Evolutionary conservation across 305 asterid species (phyloP).

Genomic region (Fraxinus latifolia): DNA sequence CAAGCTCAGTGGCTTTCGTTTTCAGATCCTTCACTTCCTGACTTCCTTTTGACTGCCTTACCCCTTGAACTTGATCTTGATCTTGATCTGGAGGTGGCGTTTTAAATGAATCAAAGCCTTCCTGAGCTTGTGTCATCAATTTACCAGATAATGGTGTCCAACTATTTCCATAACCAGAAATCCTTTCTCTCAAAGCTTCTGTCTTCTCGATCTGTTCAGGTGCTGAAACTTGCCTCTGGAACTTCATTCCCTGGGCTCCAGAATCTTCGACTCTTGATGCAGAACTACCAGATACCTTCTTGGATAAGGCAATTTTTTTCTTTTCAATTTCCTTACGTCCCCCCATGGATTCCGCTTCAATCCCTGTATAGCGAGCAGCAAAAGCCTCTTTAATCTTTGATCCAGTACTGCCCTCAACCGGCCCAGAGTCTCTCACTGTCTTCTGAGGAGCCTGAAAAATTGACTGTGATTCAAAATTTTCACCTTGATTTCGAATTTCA

Average conservation of each 20-base stretch:
- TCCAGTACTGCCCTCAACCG: conserved; percentile 46
- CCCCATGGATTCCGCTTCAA: conserved; percentile 37
- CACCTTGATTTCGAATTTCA: conserved; percentile 34
- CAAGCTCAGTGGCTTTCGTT: conserved; percentile 81
- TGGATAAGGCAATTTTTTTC: conserved; percentile 33
- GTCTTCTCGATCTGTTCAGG: conserved; percentile 44
- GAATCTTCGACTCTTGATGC: conserved; percentile 46
- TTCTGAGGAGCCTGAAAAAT: conserved; percentile 33
- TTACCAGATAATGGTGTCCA: conserved; percentile 34
- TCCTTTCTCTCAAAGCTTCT: conserved; percentile 34
- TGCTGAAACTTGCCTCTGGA: conserved; percentile 39
- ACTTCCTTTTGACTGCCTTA: conserved; percentile 67
- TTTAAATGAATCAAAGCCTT: conserved; percentile 43
- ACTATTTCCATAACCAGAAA: conserved; percentile 28
- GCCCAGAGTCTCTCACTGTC: conserved; percentile 37
- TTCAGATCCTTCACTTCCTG: conserved; percentile 75
- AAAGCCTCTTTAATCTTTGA: conserved; percentile 49
- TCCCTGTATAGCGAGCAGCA: conserved; percentile 41
- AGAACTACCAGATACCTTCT: conserved; percentile 36
- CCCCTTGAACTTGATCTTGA: conserved; percentile 50
- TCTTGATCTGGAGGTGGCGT: conserved; percentile 43
- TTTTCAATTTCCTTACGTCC: conserved; percentile 37
- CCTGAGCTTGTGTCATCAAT: conserved; percentile 44
- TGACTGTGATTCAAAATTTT: conserved; percentile 34
- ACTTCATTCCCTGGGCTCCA: conserved; percentile 44